Conservation (phyloP, 2,329 filamentous ascomycete species). For the Talaromyces atroroseus region DNA sequence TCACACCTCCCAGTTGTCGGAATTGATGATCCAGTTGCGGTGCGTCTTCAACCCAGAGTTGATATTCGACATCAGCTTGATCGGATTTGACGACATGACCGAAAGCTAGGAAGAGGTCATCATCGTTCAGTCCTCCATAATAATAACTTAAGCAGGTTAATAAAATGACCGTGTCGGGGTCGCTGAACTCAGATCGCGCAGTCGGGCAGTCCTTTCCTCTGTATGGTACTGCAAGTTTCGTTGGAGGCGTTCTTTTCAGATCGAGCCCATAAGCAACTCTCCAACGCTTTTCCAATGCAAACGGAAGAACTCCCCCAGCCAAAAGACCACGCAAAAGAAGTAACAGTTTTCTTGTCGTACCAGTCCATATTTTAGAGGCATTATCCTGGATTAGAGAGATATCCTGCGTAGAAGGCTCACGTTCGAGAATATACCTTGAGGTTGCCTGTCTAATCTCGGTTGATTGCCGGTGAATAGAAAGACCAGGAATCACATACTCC, state of each 20-base stretch:
- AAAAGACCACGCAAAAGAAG: constrained; percentile 46
- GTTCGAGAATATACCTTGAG: background rate
- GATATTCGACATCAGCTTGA: constrained; percentile 48
- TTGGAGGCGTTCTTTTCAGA: constrained; percentile 40
- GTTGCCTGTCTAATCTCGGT: background rate
- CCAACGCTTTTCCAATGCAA: constrained; percentile 58
- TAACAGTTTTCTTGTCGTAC: constrained; percentile 17
- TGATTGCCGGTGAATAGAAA: background rate
- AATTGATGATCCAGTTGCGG: constrained; percentile 34
- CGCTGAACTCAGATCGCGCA: constrained; percentile 55
- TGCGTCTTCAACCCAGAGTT: constrained; percentile 26
- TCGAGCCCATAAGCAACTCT: constrained; percentile 60
- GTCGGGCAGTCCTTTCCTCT: constrained; percentile 55
- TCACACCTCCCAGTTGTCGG: constrained; percentile 47
- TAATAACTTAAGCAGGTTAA: constrained; percentile 56
- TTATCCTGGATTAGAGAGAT: background rate
- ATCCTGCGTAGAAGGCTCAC: background rate
- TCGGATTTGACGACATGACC: constrained; percentile 47
- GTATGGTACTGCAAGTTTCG: constrained; percentile 54
- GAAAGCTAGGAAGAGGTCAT: constrained; percentile 48
- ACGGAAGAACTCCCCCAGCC: constrained; percentile 50
- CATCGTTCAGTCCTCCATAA: constrained; percentile 49
- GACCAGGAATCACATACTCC: background rate
- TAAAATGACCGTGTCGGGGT: constrained; percentile 54
- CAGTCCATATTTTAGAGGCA: constrained; percentile 35